These are phyloP conservation scores for Gracilariopsis chorda DNA, from an alignment of 23 red algal genomes.

Conservation along the genomic window DNA sequence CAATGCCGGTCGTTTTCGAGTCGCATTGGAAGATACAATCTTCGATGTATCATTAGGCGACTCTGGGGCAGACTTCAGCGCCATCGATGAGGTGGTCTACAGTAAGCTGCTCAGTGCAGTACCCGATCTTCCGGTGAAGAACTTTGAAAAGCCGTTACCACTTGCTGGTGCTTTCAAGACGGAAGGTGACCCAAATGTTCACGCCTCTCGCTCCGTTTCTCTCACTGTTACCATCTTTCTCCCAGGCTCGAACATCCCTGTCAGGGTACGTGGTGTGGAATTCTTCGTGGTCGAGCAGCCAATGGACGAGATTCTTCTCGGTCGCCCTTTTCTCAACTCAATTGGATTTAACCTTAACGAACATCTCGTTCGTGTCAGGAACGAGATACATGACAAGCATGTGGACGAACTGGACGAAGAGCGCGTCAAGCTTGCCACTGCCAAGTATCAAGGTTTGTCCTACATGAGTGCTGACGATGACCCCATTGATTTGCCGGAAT, in stretches of 20 bases:
- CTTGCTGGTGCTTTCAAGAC: background rate
- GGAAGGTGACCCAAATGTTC: background rate
- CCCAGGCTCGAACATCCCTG: background rate
- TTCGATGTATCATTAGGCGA: background rate
- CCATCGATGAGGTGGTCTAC: no score
- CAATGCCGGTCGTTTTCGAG: background rate
- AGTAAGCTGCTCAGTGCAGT: background rate
- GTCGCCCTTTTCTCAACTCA: slow-evolving; percentile 7
- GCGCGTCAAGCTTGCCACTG: background rate
- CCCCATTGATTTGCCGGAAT: slow-evolving; percentile 6
- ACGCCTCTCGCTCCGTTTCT: background rate
- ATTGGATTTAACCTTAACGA: slow-evolving; percentile 24
- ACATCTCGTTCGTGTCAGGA: background rate
- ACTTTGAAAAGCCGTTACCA: background rate
- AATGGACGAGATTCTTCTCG: slow-evolving; percentile 22
- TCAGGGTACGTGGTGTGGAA: background rate
- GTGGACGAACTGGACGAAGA: background rate
- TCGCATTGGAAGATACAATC: background rate
- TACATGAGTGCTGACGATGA: background rate
- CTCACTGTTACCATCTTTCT: slow-evolving; percentile 19
- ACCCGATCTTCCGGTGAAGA: background rate
- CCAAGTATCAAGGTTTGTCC: background rate
- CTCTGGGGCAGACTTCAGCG: background rate
- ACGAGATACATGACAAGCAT: background rate
- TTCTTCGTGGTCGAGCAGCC: background rate